phyloP scores from a whole-genome alignment of 2,329 filamentous ascomycete genomes.

The Aureobasidium sp. region DNA sequence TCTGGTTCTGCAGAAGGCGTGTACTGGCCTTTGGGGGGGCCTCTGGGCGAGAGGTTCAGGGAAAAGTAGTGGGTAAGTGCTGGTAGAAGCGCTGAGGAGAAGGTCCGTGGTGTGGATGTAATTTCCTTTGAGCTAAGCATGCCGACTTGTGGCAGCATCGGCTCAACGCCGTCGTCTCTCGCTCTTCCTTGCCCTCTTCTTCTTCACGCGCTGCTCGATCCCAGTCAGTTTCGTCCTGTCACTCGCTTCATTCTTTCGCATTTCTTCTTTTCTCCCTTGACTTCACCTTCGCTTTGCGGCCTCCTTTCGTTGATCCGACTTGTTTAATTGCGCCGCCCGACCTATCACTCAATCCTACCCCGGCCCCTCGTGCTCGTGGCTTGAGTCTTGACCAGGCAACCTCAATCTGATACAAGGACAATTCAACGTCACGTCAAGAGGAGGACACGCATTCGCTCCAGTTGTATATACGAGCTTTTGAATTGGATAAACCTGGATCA shows the following conservation, averaged over 20 bases:
- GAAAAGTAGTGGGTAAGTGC: neutral
- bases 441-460: constrained; percentile 8
- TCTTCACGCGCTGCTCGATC: constrained; percentile 9
- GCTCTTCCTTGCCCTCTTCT: constrained; percentile 6
- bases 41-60: neutral
- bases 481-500: constrained; percentile 12
- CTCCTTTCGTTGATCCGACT: constrained; percentile 3
- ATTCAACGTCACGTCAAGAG: constrained; percentile 10
- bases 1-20: neutral
- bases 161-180: constrained; percentile 6
- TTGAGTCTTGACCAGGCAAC: neutral
- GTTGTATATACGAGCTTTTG: constrained; percentile 9
- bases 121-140: constrained; percentile 13
- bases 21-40: neutral
- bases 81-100: constrained; percentile 2
- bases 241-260: constrained; percentile 10
- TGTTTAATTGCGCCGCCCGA: constrained; percentile 7
- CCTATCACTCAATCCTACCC: neutral
- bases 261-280: constrained; percentile 13
- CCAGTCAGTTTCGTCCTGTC: constrained; percentile 2
- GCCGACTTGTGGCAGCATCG: constrained; percentile 6
- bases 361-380: neutral
- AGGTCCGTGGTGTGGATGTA: constrained; percentile 5
- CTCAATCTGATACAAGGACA: constrained; percentile 14
- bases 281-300: neutral